Evolutionary conservation across 176 grass and related monocot genomes (phyloP).

Genomic region (Rhipidocladum racemiflorum): DNA sequence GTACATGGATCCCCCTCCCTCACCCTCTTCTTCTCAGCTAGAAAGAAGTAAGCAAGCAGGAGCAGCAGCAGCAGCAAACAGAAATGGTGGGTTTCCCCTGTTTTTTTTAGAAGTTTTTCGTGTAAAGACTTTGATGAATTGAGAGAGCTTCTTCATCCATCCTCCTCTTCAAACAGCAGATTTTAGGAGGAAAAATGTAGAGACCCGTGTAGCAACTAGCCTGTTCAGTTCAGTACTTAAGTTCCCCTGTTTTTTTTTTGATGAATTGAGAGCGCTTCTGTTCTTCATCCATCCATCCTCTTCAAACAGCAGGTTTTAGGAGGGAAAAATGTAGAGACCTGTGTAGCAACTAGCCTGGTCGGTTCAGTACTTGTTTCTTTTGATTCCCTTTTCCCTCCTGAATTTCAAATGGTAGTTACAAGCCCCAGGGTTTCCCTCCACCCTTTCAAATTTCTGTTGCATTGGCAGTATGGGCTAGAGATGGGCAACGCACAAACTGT

Average conservation of each 20-base stretch:
- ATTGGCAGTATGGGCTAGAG: neutral
- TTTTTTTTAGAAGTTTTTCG: constrained; percentile 46
- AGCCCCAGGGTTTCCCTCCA: constrained; percentile 28
- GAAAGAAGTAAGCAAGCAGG: constrained; percentile 30
- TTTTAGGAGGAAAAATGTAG: constrained; percentile 72
- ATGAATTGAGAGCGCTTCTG: constrained; percentile 37
- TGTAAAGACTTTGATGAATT: constrained; percentile 58
- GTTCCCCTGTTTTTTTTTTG: neutral
- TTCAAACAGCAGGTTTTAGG: constrained; percentile 81
- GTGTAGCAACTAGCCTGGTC: constrained; percentile 20
- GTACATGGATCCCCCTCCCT: constrained; percentile 35
- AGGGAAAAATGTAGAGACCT: constrained; percentile 50
- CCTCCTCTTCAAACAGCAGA: constrained; percentile 64
- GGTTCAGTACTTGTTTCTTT: neutral
- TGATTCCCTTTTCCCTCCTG: constrained; percentile 37
- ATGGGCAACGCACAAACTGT: neutral
- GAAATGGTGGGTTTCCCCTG: constrained; percentile 43
- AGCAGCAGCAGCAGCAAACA: constrained; percentile 45
- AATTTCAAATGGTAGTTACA: constrained; percentile 48
- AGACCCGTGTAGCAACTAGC: constrained; percentile 21
- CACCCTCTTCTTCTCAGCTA: constrained; percentile 29
- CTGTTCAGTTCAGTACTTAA: neutral
- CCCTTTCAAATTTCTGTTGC: constrained; percentile 49
- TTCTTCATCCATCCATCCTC: constrained; percentile 39
- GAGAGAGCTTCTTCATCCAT: constrained; percentile 36